These are phyloP conservation scores for Fusarium sp. DNA, from an alignment of 2,329 filamentous ascomycete species.

Conservation along the genomic window DNA sequence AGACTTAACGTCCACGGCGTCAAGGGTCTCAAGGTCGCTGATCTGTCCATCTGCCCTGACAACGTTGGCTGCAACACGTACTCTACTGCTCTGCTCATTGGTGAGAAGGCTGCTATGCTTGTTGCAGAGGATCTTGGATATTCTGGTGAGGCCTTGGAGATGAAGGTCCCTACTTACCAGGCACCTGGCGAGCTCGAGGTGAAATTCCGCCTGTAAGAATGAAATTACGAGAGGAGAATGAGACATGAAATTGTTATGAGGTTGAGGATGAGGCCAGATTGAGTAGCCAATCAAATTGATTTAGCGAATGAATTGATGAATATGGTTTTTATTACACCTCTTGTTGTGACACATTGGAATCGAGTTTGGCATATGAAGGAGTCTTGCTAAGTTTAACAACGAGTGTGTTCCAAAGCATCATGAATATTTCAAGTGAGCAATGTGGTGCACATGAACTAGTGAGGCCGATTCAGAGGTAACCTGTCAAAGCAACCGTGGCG, in stretches of 20 bases:
- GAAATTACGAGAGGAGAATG: neutral
- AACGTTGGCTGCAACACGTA: constrained; percentile 77
- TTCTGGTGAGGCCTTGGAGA: constrained; percentile 75
- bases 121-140: constrained; percentile 79
- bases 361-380: accelerated
- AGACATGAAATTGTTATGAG: neutral
- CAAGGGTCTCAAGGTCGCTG: constrained; percentile 79
- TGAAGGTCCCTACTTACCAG: constrained; percentile 75
- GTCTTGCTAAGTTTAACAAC: neutral
- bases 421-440: neutral
- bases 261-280: neutral
- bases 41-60: constrained; percentile 79
- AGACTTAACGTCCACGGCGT: constrained; percentile 81
- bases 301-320: constrained; percentile 14
- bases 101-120: constrained; percentile 61
- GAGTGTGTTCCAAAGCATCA: neutral
- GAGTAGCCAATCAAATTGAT: constrained; percentile 2
- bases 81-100: constrained; percentile 44
- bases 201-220: constrained; percentile 51
- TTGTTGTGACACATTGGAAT: neutral
- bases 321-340: neutral
- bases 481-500: neutral
- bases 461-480: neutral
- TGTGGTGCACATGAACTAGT: neutral
- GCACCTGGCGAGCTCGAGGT: constrained; percentile 60